Evolutionary conservation across 192 early-diverging fungal species (phyloP).

Genomic region (Haplosporangium gracile): DNA sequence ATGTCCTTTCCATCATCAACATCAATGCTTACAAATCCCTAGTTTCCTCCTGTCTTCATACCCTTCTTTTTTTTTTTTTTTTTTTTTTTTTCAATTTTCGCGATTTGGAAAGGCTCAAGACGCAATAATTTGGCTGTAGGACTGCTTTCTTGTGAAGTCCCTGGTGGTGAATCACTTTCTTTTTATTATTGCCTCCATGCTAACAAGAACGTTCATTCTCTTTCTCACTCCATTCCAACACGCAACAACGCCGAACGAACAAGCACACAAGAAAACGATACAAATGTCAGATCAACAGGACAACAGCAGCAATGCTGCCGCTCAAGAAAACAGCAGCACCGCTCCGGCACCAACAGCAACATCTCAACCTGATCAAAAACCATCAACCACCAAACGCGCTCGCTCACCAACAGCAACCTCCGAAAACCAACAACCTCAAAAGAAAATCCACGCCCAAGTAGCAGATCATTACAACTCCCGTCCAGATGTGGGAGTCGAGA

Average conservation of each 20-base stretch:
- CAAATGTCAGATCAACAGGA: slow-evolving; percentile 17
- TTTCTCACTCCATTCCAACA: neutral
- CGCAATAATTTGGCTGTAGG: neutral
- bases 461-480: slow-evolving; percentile 89
- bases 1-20: too few species aligned
- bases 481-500: slow-evolving; percentile 80
- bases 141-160: neutral
- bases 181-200: neutral
- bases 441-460: slow-evolving; percentile 59
- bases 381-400: slow-evolving; percentile 11
- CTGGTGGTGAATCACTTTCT: neutral
- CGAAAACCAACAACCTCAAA: slow-evolving; percentile 20
- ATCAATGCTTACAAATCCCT: too few species aligned
- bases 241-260: neutral
- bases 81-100: too few species aligned
- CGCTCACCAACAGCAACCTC: slow-evolving; percentile 27
- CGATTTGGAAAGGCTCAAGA: too few species aligned
- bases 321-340: neutral
- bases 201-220: neutral
- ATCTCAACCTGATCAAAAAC: neutral
- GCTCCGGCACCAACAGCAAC: neutral
- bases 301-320: neutral
- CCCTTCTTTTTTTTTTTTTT: too few species aligned
- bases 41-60: too few species aligned
- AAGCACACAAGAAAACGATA: neutral